Conservation (phyloP, 352 stramenopile genomes). For the Phytophthora citrophthora region DNA sequence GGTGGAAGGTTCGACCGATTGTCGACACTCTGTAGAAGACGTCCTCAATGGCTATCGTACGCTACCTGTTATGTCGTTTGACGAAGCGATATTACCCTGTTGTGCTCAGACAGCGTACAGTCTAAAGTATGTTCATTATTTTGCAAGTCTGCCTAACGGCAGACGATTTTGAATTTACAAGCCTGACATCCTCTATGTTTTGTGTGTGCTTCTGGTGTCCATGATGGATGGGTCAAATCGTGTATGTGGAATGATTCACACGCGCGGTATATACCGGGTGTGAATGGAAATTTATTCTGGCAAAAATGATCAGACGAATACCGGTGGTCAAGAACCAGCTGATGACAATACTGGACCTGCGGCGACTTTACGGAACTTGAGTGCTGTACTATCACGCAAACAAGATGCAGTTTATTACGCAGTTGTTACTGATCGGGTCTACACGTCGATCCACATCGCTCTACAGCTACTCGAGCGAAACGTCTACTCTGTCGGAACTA, state of each 20-base stretch:
- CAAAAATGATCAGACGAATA: neutral
- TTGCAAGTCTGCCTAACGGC: neutral
- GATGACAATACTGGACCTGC: neutral
- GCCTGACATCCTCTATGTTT: no score
- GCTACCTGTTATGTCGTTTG: neutral
- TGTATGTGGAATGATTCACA: neutral
- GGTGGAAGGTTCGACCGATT: neutral
- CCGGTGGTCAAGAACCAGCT: no score
- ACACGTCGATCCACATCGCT: neutral
- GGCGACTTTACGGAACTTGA: neutral
- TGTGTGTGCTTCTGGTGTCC: no score
- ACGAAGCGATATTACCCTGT: neutral
- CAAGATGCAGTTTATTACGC: neutral
- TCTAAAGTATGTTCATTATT: neutral
- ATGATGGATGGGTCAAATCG: no score
- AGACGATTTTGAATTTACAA: neutral
- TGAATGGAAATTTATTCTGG: neutral
- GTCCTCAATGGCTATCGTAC: neutral
- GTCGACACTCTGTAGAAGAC: neutral
- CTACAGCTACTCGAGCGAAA: neutral
- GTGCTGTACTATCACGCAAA: neutral
- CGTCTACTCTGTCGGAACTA: neutral
- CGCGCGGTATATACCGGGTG: neutral
- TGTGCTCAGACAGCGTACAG: neutral
- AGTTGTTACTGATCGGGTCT: neutral